Evolutionary conservation across 805 yeast genomes (phyloP), one percentile per base, ranked within the genome.

Genomic region (Pichia pseudocactophila): DNA sequence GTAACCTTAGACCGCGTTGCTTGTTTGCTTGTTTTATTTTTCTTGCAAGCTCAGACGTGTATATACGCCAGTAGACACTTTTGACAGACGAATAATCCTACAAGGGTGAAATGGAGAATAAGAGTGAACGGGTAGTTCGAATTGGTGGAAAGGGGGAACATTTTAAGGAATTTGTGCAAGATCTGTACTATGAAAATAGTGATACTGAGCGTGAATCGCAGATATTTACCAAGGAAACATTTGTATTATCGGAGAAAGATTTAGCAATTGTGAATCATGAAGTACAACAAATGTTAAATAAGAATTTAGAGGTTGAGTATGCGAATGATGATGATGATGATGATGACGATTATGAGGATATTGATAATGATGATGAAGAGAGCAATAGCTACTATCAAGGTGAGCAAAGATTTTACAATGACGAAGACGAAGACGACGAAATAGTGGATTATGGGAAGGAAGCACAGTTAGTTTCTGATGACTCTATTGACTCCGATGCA

Each of bases 401-500:
- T 22, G 25, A 22, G 25, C 25, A 22, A 22, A 22, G 25, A 6
- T 22, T 22, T 8, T 22, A 22, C 25, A 20, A 22, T 34, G n/a
- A 26, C 12, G 17, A 22, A 20, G 36, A 11, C 19, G 12, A 28
- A 7, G 31, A n/a, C 15, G 31, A 28, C 15, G 15, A 28, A 12
- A 28, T 28, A 7, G 5, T 7, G 6, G 11, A 6, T 5, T 11
- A 28, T 10, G 12, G 12, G 11, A n/a, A 7, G 31, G 13, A 7
- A 13, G 15, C 10, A 36, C 13, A 17, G 6, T 2, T 7, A 28
- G 34, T 17, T 15, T 15, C n/a, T 16, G 15, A 19, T 25, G 30
- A 39, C 4, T 34, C 28, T 8, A 15, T 25, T 12, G 48, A 45
- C 15, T 44, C 43, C 20, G 49, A 45, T 26, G 20, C 36, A n/a